Evolutionary conservation across 2,329 filamentous ascomycete species (phyloP).

Genomic region (Apiospora arundinis): DNA sequence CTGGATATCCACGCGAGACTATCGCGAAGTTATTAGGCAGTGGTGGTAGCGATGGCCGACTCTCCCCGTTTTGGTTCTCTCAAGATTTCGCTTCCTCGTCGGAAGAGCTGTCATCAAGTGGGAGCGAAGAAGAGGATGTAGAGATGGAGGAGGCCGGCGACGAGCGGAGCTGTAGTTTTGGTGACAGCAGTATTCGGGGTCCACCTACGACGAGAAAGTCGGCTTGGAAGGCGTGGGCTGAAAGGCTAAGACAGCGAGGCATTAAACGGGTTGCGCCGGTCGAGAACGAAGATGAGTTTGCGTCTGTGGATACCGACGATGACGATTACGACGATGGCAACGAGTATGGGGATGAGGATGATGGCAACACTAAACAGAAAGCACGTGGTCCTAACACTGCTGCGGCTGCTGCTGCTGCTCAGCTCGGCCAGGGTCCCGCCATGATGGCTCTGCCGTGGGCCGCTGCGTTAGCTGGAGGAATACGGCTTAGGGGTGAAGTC

Average conservation of each 20-base stretch:
- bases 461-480: neutral
- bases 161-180: neutral
- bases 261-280: neutral
- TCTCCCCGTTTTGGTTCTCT: neutral
- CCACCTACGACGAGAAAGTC: neutral
- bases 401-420: neutral
- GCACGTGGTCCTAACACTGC: no score
- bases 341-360: neutral
- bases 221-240: neutral
- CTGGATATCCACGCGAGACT: neutral
- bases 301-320: neutral
- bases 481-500: neutral
- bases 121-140: neutral
- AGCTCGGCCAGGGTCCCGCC: neutral
- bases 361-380: no score
- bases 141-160: conserved; percentile 1
- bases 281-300: neutral
- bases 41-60: neutral
- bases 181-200: no score
- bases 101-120: neutral
- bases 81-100: neutral
- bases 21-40: neutral
- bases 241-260: neutral
- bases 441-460: neutral
- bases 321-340: neutral